Conservation (phyloP, 2,329 filamentous ascomycete species). For the Cladosporium halotolerans region DNA sequence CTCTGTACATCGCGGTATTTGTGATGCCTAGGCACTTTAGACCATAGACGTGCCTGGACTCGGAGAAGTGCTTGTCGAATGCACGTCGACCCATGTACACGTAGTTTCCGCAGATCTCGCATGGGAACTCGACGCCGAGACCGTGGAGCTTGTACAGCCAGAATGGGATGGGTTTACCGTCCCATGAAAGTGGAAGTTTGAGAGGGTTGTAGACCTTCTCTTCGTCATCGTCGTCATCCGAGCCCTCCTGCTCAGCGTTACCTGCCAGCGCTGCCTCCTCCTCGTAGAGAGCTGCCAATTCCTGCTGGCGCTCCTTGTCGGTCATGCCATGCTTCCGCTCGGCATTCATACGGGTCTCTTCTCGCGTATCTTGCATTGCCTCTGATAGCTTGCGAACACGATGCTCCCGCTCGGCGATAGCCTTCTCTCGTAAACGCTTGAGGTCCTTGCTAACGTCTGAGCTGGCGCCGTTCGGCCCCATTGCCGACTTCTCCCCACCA, state of each 20-base stretch:
- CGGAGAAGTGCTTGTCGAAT: constrained; percentile 98
- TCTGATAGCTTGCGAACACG: constrained; percentile 72
- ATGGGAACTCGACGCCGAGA: constrained; percentile 86
- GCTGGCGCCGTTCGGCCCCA: constrained; percentile 23
- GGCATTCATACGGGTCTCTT: constrained; percentile 87
- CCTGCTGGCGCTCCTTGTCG: constrained; percentile 87
- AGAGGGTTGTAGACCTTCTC: constrained; percentile 95
- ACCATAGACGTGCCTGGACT: constrained; percentile 86
- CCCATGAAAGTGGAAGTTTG: constrained; percentile 93
- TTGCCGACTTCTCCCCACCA: constrained; percentile 23
- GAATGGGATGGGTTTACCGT: constrained; percentile 97
- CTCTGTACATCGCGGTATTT: constrained; percentile 73
- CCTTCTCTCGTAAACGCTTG: constrained; percentile 70
- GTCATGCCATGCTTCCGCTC: constrained; percentile 98
- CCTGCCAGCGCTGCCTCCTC: constrained; percentile 44
- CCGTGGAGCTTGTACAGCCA: constrained; percentile 98
- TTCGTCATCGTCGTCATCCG: constrained; percentile 60
- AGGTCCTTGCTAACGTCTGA: constrained; percentile 15
- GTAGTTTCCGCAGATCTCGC: constrained; percentile 95
- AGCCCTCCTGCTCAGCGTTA: constrained; percentile 50
- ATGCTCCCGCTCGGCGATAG: constrained; percentile 82
- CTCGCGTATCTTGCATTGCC: constrained; percentile 78
- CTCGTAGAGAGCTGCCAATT: constrained; percentile 78
- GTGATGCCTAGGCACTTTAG: constrained; percentile 91
- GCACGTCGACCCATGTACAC: constrained; percentile 97